Conservation (phyloP, 2,329 filamentous ascomycete genomes). For the Tolypocladium album region DNA sequence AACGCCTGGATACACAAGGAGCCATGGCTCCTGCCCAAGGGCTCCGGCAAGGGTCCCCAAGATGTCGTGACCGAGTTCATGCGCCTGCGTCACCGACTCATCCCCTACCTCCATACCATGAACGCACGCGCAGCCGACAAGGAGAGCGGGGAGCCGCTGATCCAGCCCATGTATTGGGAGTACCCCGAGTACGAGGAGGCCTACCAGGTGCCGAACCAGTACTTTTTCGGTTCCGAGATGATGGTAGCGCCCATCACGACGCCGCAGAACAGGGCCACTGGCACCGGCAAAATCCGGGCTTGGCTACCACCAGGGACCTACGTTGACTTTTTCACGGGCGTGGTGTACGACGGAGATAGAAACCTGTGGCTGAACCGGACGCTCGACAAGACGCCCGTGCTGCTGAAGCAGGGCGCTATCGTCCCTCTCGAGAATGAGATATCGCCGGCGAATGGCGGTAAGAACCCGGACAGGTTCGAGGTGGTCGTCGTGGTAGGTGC, state of each 20-base stretch:
- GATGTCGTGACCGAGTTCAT: conserved; percentile 37
- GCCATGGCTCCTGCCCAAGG: conserved; percentile 37
- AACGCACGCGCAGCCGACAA: conserved; percentile 34
- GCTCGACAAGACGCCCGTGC: conserved; percentile 38
- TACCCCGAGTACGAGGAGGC: conserved; percentile 40
- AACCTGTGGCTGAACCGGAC: conserved; percentile 38
- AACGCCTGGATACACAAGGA: conserved; percentile 50
- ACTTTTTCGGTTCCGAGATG: conserved; percentile 45
- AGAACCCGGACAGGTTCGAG: conserved; percentile 35
- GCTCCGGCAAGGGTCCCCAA: conserved; percentile 32
- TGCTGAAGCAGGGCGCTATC: conserved; percentile 46
- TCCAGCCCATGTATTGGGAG: conserved; percentile 55
- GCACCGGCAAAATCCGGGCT: conserved; percentile 34
- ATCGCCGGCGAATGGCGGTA: conserved; percentile 33
- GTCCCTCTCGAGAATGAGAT: conserved; percentile 40
- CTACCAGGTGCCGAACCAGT: conserved; percentile 47
- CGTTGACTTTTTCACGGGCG: conserved; percentile 47
- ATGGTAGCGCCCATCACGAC: conserved; percentile 45
- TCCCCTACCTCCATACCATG: conserved; percentile 51
- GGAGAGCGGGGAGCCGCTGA: conserved; percentile 35
- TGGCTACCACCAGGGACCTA: conserved; percentile 47
- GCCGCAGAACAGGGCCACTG: conserved; percentile 34
- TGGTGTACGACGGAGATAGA: conserved; percentile 46
- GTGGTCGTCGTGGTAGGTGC: conserved; percentile 35
- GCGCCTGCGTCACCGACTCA: conserved; percentile 43